Evolutionary conservation across 805 yeast genomes (phyloP).

Genomic region (Candida silvatica): DNA sequence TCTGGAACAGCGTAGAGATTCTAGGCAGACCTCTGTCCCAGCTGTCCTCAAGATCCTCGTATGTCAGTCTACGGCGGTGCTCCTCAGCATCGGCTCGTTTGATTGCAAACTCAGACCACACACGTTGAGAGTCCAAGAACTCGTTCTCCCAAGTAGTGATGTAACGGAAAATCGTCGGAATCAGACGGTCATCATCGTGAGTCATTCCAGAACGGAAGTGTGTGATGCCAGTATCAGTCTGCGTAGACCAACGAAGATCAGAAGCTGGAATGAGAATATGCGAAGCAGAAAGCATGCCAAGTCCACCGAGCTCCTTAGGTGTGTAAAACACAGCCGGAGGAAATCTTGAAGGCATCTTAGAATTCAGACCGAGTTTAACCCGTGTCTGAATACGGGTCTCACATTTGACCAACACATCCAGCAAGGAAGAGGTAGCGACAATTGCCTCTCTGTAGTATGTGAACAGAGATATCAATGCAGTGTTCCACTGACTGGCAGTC

Average conservation of each 20-base stretch:
- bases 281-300: constrained; percentile 96
- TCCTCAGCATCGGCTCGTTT: constrained; percentile 81
- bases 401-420: constrained; percentile 79
- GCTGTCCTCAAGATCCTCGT: constrained; percentile 87
- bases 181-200: constrained; percentile 67
- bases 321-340: constrained; percentile 99
- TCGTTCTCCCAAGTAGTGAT: constrained; percentile 96
- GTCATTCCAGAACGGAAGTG: constrained; percentile 94
- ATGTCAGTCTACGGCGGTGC: constrained; percentile 76
- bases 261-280: constrained; percentile 92
- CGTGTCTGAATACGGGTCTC: constrained; percentile 92
- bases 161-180: constrained; percentile 91
- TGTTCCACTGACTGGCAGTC: constrained; percentile 93
- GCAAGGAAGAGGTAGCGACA: constrained; percentile 65
- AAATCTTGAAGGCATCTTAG: constrained; percentile 97
- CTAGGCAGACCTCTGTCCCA: constrained; percentile 99
- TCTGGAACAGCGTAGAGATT: constrained; percentile 89
- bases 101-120: constrained; percentile 95
- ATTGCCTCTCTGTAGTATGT: constrained; percentile 93
- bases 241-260: constrained; percentile 84
- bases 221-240: constrained; percentile 89
- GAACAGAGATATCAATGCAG: constrained; percentile 77
- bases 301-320: constrained; percentile 94
- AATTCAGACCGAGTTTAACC: constrained; percentile 89
- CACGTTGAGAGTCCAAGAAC: constrained; percentile 86